A percentile compares a stretch with the other conserved stretches of the same genome.
phyloP scores from a whole-genome alignment of 1,139 yeast genomes.

The Debaryomyces udenii region DNA sequence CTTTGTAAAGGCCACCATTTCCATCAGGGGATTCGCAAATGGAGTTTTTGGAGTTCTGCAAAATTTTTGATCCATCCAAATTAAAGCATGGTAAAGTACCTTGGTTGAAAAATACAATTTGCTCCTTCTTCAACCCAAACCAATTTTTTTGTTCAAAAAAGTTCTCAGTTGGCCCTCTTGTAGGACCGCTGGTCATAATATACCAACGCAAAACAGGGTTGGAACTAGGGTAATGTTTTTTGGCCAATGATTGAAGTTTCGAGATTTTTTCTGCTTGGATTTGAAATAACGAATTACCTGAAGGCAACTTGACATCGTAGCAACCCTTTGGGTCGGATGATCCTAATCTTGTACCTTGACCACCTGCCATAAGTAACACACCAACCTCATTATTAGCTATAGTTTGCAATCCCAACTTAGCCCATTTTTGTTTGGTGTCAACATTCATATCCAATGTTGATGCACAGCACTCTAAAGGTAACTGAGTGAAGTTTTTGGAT shows the following conservation, averaged over 20 bases:
- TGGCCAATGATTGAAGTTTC: slow-evolving; percentile 63
- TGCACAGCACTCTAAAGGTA: slow-evolving; percentile 53
- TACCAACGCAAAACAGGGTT: slow-evolving; percentile 70
- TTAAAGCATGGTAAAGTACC: slow-evolving; percentile 93
- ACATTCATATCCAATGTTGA: slow-evolving; percentile 47
- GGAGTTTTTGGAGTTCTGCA: slow-evolving; percentile 55
- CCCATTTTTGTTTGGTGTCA: slow-evolving; percentile 49
- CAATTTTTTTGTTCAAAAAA: slow-evolving; percentile 63
- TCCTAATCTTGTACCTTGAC: slow-evolving; percentile 96
- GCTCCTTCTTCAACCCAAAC: slow-evolving; percentile 67
- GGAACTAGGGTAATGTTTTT: slow-evolving; percentile 29
- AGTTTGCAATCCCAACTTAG: slow-evolving; percentile 63
- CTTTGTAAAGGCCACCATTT: slow-evolving; percentile 94
- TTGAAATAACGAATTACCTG: slow-evolving; percentile 82
- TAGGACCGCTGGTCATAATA: slow-evolving; percentile 95
- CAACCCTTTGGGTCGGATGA: slow-evolving; percentile 93
- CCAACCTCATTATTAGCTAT: slow-evolving; percentile 78
- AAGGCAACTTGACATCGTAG: slow-evolving; percentile 83
- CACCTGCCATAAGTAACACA: slow-evolving; percentile 93
- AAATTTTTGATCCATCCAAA: slow-evolving; percentile 67
- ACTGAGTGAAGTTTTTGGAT: slow-evolving; percentile 47
- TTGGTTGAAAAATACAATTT: slow-evolving; percentile 85
- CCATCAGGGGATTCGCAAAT: slow-evolving; percentile 95
- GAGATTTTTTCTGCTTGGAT: slow-evolving; percentile 87
- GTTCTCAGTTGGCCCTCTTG: slow-evolving; percentile 72